Percentiles rank a stretch among this genome's conserved stretches.
Conservation (phyloP, 164 flowering plant species). For the Echeveria elegans region DNA sequence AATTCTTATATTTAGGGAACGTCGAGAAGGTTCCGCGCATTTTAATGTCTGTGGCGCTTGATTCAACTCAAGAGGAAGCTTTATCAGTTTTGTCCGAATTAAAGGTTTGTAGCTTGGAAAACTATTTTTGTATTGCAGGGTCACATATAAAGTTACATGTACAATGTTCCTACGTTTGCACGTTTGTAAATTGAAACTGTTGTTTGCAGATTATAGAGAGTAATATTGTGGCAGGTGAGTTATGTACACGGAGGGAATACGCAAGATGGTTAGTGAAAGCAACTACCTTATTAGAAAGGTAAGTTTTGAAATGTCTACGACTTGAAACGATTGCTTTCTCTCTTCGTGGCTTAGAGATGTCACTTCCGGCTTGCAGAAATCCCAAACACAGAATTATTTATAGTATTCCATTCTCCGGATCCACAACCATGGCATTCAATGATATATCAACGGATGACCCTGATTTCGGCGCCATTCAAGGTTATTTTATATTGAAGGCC, state of each 20-base stretch:
- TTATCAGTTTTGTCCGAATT: conserved; percentile 48
- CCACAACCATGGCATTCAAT: conserved; percentile 50
- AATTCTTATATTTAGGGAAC: conserved; percentile 15
- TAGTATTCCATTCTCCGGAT: conserved; percentile 40
- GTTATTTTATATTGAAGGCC: conserved; percentile 19
- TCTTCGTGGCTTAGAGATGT: neutral
- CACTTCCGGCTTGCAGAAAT: conserved; percentile 34
- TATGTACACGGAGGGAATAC: conserved; percentile 85
- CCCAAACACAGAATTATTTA: conserved; percentile 42
- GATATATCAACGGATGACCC: conserved; percentile 56
- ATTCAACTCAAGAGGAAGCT: conserved; percentile 79
- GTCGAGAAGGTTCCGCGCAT: conserved; percentile 29
- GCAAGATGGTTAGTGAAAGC: conserved; percentile 75
- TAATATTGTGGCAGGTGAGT: conserved; percentile 42
- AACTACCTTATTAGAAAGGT: conserved; percentile 71
- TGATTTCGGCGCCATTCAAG: conserved; percentile 66
- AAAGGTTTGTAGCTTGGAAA: conserved; percentile 42
- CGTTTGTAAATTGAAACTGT: conserved; percentile 18
- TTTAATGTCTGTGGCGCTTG: conserved; percentile 39
- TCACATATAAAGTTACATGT: neutral
- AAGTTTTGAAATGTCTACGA: conserved; percentile 4
- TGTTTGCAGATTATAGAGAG: conserved; percentile 69
- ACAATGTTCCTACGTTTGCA: conserved; percentile 27
- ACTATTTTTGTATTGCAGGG: neutral
- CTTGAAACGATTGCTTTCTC: neutral